These are phyloP conservation scores for Cordyceps pruinosa DNA, from an alignment of 2,329 filamentous ascomycete genomes.

Conservation along the genomic window DNA sequence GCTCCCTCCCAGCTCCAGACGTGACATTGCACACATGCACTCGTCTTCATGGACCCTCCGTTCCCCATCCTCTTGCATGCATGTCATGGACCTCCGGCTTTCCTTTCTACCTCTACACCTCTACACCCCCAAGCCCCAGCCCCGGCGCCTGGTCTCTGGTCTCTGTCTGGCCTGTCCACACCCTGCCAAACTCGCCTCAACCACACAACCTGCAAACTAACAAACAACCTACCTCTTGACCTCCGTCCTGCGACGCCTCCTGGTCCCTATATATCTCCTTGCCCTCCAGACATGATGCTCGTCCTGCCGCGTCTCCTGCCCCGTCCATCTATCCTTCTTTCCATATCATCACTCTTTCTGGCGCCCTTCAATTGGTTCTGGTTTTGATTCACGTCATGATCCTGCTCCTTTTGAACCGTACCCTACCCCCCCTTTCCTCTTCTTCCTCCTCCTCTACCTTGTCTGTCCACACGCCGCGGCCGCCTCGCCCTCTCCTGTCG, in stretches of 20 bases:
- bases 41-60: constrained; percentile 24
- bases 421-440: not conserved
- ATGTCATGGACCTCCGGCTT: constrained; percentile 21
- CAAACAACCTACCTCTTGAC: not conserved
- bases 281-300: constrained; percentile 6
- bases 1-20: constrained; percentile 9
- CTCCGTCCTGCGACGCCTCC: not conserved
- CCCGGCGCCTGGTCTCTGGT: not conserved
- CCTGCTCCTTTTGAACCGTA: not conserved
- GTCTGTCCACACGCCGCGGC: not conserved
- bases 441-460: not conserved
- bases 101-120: not conserved
- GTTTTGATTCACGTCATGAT: not conserved
- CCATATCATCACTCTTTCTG: not conserved
- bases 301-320: not conserved
- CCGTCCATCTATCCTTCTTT: not conserved
- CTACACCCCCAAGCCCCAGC: not conserved
- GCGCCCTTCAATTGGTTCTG: not conserved
- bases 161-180: not conserved
- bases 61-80: constrained; percentile 34
- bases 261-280: constrained; percentile 9
- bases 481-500: not conserved
- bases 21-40: constrained; percentile 17
- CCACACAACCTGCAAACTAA: not conserved
- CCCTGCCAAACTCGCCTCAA: not conserved